Evolutionary conservation across 306 rosid species (phyloP), one percentile per base, ranked within the genome.

Genomic region (Cicer pinnatifidum): DNA sequence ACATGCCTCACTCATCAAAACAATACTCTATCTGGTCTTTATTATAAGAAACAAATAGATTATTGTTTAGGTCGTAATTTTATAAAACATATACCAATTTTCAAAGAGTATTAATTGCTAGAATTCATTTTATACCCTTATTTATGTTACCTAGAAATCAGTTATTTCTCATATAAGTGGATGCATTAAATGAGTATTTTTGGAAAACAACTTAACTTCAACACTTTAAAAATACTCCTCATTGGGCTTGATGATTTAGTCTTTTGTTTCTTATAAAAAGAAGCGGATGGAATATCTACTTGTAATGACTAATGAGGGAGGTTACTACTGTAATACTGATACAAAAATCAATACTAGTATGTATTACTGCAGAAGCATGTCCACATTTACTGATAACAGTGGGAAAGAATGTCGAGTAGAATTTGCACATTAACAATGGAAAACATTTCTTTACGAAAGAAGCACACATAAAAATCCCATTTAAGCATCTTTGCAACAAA

Each of bases 291-390:
- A 3, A 28, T 67, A 41, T 38, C 43, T 72, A 58, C 59, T 76
- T 45, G 54, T 12, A 71, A 46, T 10, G 13, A 11, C 45, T 12
- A 71, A 46, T 10, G 13, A 11, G 40, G 13, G n/a, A 56, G 61
- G 58, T 37, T 50, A 9, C n/a, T 54, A 35, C n/a, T 38, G 61
- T 65, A 19, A 38, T 65, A 59, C 52, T 37, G 40, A 12, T 65
- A 53, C 53, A 65, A 53, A 17, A 64, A 51, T 28, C 67, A 57
- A 48, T n/a, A 28, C 5, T 28, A 28, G 35, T 28, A 45, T 16
- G 17, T 19, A 57, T 56, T 76, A 61, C 17, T 50, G 72, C 28
- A 66, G 76, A 77, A 62, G 70, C 56, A 72, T 50, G 59, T 46
- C 33, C 17, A 43, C 19, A 58, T 71, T 48, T 41, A 33, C 77